Evolutionary conservation across 2,329 filamentous ascomycete genomes (phyloP).

Genomic region (Calonectria henricotiae): DNA sequence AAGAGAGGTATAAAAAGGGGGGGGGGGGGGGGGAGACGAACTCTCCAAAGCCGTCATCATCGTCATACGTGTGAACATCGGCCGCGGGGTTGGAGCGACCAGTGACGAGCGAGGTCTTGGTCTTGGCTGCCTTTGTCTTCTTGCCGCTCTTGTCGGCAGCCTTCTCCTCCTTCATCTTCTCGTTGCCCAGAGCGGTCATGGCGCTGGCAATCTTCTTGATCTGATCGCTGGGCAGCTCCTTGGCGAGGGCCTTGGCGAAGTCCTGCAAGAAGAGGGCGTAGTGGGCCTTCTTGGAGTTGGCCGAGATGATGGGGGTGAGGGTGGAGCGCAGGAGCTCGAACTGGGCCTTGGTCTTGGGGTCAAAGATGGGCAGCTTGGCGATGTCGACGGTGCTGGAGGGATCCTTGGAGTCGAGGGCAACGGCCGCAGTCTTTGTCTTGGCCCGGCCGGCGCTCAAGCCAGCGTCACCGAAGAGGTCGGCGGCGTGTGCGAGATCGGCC

Average conservation of each 20-base stretch:
- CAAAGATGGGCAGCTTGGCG: constrained; percentile 85
- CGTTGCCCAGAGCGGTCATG: constrained; percentile 92
- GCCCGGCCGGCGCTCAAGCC: constrained; percentile 79
- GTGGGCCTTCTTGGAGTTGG: constrained; percentile 88
- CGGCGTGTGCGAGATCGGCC: constrained; percentile 88
- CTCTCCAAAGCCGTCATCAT: constrained; percentile 87
- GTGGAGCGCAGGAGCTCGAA: constrained; percentile 86
- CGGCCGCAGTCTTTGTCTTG: constrained; percentile 75
- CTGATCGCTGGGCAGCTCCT: constrained; percentile 91
- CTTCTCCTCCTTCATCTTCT: constrained; percentile 99
- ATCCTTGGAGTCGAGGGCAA: constrained; percentile 81
- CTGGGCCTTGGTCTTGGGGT: constrained; percentile 88
- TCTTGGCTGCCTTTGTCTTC: constrained; percentile 98
- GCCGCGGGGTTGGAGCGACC: constrained; percentile 70
- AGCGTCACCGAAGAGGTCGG: constrained; percentile 89
- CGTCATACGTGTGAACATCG: constrained; percentile 82
- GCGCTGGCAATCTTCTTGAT: constrained; percentile 96
- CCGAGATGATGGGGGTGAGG: constrained; percentile 83
- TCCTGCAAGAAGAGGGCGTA: constrained; percentile 94
- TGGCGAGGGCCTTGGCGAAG: constrained; percentile 88
- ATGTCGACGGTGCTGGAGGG: constrained; percentile 88
- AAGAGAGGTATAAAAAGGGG: too few species aligned
- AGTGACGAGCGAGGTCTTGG: constrained; percentile 87
- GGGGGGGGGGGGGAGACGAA: constrained; percentile 66
- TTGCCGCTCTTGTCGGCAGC: constrained; percentile 92